Conservation (phyloP, 192 early-diverging fungal genomes). For the Rhizoclosmatium sp. region DNA sequence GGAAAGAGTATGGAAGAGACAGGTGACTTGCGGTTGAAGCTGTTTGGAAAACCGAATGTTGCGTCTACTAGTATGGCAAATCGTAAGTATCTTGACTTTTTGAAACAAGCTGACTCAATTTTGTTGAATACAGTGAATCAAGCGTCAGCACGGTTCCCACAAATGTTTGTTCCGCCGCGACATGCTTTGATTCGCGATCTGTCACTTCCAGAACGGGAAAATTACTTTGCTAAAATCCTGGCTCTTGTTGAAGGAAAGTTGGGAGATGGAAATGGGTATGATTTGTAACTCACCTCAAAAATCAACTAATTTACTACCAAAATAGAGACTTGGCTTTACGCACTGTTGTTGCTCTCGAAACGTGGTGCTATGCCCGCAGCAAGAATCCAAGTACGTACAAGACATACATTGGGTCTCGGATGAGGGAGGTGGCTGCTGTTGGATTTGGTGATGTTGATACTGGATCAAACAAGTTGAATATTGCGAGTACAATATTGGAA, state of each 20-base stretch:
- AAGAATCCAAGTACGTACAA: slow-evolving; percentile 23
- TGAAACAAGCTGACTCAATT: not conserved
- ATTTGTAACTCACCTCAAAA: not conserved
- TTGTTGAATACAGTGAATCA: slow-evolving; percentile 7
- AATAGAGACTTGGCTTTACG: slow-evolving; percentile 5
- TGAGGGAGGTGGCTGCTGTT: slow-evolving; percentile 23
- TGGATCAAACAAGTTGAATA: not conserved
- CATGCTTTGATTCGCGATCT: slow-evolving; percentile 26
- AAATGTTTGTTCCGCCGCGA: slow-evolving; percentile 8
- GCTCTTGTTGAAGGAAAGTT: slow-evolving; percentile 12
- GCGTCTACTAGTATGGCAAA: slow-evolving; percentile 13
- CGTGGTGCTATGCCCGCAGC: slow-evolving; percentile 21
- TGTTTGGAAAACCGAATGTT: slow-evolving; percentile 20
- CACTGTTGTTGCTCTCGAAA: slow-evolving; percentile 21
- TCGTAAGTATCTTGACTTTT: slow-evolving; percentile 7
- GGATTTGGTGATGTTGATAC: slow-evolving; percentile 1
- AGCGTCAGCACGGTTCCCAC: slow-evolving; percentile 23
- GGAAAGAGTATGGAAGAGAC: slow-evolving; percentile 15
- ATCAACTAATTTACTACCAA: not conserved
- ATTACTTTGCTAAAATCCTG: slow-evolving; percentile 27
- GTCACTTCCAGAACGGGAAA: slow-evolving; percentile 23
- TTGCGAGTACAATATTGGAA: slow-evolving; percentile 1
- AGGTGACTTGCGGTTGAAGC: slow-evolving; percentile 2
- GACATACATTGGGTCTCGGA: slow-evolving; percentile 18
- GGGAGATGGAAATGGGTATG: not conserved